These are phyloP conservation scores for Musa acuminata DNA, from an alignment of 176 grass and related monocot genomes.

Conservation along the genomic window DNA sequence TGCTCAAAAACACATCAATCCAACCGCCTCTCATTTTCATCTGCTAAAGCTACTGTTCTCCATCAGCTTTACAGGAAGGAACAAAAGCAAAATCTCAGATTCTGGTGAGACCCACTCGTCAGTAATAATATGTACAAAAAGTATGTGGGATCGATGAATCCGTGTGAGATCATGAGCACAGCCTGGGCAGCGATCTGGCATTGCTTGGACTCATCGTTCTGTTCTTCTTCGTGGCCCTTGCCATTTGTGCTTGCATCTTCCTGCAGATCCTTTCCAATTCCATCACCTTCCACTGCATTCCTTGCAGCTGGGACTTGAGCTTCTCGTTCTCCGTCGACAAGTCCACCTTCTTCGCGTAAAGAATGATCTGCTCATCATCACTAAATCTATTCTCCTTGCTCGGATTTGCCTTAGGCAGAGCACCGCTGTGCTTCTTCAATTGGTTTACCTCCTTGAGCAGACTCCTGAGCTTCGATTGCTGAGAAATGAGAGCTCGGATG, in stretches of 20 bases:
- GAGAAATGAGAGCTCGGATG: constrained; percentile 76
- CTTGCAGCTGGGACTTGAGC: constrained; percentile 66
- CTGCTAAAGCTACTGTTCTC: constrained; percentile 4
- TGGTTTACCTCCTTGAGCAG: constrained; percentile 45
- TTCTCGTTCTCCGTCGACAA: constrained; percentile 77
- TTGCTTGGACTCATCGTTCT: constrained; percentile 2
- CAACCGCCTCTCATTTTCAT: constrained; percentile 4
- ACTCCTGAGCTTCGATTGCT: constrained; percentile 71
- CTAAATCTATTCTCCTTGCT: neutral
- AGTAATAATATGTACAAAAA: neutral
- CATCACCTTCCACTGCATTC: constrained; percentile 91
- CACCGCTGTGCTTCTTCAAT: constrained; percentile 12
- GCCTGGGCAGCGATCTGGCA: constrained; percentile 68
- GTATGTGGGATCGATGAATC: neutral
- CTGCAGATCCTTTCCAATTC: constrained; percentile 88
- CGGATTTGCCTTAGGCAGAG: constrained; percentile 8
- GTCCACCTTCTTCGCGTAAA: constrained; percentile 73
- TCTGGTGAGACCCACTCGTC: neutral
- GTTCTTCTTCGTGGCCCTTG: constrained; percentile 52
- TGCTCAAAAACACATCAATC: constrained; percentile 4
- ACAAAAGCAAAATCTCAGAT: constrained; percentile 16
- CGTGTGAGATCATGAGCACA: constrained; percentile 65
- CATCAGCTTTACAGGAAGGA: constrained; percentile 12
- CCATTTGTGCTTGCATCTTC: constrained; percentile 86
- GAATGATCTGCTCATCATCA: constrained; percentile 49